phyloP scores from a whole-genome alignment of 2,329 filamentous ascomycete genomes.

The Aschersonia sp. region DNA sequence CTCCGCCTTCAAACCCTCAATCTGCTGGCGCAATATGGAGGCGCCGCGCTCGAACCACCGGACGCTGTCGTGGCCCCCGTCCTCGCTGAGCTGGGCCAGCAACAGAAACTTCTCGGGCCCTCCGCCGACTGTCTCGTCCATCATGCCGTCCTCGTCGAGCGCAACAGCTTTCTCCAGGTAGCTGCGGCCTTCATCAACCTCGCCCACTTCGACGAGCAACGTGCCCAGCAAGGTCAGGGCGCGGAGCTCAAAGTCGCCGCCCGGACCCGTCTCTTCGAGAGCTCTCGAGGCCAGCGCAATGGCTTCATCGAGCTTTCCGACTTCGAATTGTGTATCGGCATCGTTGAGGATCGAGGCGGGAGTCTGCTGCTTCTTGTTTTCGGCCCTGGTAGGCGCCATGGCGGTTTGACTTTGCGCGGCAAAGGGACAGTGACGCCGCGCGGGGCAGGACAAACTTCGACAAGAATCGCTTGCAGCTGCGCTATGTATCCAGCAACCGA shows the following conservation, averaged over 20 bases:
- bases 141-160: constrained; percentile 60
- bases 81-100: constrained; percentile 75
- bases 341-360: constrained; percentile 19
- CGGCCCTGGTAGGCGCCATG: constrained; percentile 28
- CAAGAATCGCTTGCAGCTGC: too few relatives aligned
- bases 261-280: constrained; percentile 25
- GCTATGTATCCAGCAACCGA: too few relatives aligned
- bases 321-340: constrained; percentile 25
- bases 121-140: constrained; percentile 58
- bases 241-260: constrained; percentile 39
- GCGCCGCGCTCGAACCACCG: constrained; percentile 58
- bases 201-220: constrained; percentile 69
- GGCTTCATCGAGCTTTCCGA: constrained; percentile 26
- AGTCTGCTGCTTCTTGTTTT: constrained; percentile 17
- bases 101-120: constrained; percentile 91
- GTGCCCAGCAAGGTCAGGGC: constrained; percentile 68
- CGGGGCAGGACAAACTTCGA: too few relatives aligned
- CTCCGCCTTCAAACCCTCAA: constrained; percentile 37
- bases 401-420: constrained; percentile 1
- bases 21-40: constrained; percentile 54
- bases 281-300: constrained; percentile 25
- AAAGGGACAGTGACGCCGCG: neutral
- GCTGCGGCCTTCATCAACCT: constrained; percentile 57
- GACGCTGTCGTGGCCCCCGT: constrained; percentile 51
- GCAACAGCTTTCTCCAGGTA: constrained; percentile 60